A percentile compares a stretch with the other conserved stretches of the same genome.
Evolutionary conservation across 495 filamentous ascomycete genomes (phyloP).

Genomic region (Penicillium dipodomyicola): DNA sequence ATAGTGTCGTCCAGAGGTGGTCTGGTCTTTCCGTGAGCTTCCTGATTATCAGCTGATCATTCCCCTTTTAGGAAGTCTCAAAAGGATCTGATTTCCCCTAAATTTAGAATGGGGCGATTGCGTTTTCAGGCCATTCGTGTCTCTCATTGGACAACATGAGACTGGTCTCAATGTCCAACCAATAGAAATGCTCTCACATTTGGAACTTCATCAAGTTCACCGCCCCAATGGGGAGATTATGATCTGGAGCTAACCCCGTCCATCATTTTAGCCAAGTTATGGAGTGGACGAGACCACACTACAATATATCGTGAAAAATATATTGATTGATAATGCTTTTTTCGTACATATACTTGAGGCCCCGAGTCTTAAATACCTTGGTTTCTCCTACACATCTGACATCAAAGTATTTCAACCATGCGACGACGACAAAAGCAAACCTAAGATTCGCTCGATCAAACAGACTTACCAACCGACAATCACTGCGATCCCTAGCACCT

Average conservation of each 20-base stretch:
- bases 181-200: slow-evolving; percentile 2
- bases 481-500: not conserved
- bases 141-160: not conserved
- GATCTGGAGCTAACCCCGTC: not conserved
- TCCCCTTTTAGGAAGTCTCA: not conserved
- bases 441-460: not conserved
- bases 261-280: not conserved
- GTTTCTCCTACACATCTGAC: not conserved
- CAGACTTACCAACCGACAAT: not conserved
- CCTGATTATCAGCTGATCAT: not conserved
- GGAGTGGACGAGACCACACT: not conserved
- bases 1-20: not conserved
- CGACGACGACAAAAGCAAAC: not conserved
- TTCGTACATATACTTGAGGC: not conserved
- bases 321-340: not conserved
- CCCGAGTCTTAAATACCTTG: too few species aligned
- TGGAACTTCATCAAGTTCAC: not conserved
- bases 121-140: not conserved
- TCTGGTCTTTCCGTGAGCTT: not conserved
- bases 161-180: not conserved
- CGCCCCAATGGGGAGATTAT: not conserved
- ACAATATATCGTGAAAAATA: not conserved
- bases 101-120: not conserved
- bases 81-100: slow-evolving; percentile 7
- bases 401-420: not conserved